These are phyloP conservation scores for Globisporangium middletonii DNA, from an alignment of 352 stramenopile genomes.

Conservation along the genomic window DNA sequence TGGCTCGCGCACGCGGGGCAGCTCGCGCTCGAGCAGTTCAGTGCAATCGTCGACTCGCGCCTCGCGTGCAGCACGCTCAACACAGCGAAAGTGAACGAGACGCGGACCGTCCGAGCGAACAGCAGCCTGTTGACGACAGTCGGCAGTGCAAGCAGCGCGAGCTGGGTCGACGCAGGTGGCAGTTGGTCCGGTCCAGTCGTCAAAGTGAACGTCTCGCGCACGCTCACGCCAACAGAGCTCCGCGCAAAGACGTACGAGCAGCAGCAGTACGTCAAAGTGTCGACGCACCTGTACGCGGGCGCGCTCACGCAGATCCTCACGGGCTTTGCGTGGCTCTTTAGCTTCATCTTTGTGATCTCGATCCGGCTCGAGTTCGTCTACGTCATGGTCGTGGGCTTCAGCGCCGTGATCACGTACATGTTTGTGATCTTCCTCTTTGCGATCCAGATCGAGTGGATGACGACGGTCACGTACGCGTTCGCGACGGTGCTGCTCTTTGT, in stretches of 20 bases:
- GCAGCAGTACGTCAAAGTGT: conserved; percentile 21
- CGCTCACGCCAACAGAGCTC: conserved; percentile 4
- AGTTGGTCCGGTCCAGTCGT: conserved; percentile 11
- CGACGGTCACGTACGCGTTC: conserved; percentile 53
- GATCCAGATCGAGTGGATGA: conserved; percentile 64
- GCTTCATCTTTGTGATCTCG: conserved; percentile 77
- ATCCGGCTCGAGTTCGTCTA: conserved; percentile 88
- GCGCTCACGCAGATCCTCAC: conserved; percentile 59
- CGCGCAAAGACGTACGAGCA: conserved; percentile 25
- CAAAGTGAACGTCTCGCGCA: conserved; percentile 16
- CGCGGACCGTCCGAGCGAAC: not conserved
- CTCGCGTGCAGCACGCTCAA: conserved; percentile 35
- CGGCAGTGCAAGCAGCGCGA: conserved; percentile 1
- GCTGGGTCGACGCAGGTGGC: conserved; percentile 16
- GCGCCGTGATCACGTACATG: conserved; percentile 48
- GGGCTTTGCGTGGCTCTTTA: conserved; percentile 68
- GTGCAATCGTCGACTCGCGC: conserved; percentile 22
- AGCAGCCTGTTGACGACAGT: not conserved
- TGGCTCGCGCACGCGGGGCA: conserved; percentile 63
- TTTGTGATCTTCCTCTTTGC: conserved; percentile 47
- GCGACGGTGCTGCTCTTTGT: conserved; percentile 69
- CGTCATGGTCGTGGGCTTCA: conserved; percentile 64
- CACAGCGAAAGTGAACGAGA: not conserved
- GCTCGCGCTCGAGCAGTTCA: conserved; percentile 41
- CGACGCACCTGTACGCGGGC: conserved; percentile 50